Conservation (phyloP, 1,139 yeast genomes). For the Sugiyamaella grinbergsii region DNA sequence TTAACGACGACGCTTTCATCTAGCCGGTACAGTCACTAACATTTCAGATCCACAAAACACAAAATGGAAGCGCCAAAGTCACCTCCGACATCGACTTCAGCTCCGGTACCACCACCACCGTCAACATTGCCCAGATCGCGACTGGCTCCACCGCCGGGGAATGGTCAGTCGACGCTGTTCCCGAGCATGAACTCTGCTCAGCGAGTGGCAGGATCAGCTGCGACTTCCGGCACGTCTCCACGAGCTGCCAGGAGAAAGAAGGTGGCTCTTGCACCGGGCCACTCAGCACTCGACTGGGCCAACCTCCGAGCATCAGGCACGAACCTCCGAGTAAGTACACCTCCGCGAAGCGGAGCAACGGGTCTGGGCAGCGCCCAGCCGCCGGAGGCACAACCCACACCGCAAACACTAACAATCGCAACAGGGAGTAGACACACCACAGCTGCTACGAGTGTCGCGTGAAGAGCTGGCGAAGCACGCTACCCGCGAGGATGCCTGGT, state of each 20-base stretch:
- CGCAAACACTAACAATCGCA: background rate
- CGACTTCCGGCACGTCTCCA: slow-evolving; percentile 41
- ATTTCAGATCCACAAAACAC: no score
- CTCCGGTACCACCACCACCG: background rate
- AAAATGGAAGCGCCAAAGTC: no score
- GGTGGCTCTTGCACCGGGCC: slow-evolving; percentile 72
- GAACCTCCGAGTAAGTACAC: slow-evolving; percentile 45
- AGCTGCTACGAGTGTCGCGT: slow-evolving; percentile 53
- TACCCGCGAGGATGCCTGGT: slow-evolving; percentile 75
- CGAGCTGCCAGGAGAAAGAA: slow-evolving; percentile 46
- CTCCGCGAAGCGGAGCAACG: slow-evolving; percentile 1
- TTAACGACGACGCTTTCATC: no score
- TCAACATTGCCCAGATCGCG: background rate
- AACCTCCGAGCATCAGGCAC: slow-evolving; percentile 51
- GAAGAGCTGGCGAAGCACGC: slow-evolving; percentile 65
- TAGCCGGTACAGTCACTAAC: no score
- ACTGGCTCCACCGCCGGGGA: slow-evolving; percentile 14
- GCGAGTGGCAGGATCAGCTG: slow-evolving; percentile 9
- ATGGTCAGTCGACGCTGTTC: slow-evolving; percentile 11
- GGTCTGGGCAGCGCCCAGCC: no score
- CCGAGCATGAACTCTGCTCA: slow-evolving; percentile 15
- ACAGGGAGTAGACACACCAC: slow-evolving; percentile 35
- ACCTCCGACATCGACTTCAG: no score
- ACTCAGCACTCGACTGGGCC: slow-evolving; percentile 90
- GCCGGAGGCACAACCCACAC: background rate